Base-by-base conservation (phyloP, 768 basidiomycete species). In the Mycena crocata region DNA sequence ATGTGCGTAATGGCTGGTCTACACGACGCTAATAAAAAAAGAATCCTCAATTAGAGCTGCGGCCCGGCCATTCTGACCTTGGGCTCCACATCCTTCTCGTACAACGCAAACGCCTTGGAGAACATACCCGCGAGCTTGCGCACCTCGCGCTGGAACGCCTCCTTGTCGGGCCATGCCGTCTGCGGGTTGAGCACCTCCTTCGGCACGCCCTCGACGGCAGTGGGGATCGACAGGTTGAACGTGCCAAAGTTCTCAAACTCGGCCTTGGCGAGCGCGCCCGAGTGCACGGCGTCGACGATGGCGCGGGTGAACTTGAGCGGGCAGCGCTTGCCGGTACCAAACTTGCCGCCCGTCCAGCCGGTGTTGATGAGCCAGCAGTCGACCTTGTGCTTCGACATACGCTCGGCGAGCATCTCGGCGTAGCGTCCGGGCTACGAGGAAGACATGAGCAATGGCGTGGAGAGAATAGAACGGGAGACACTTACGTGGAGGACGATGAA, bases 351-450 rank as follows among this genome's bases (percentile, higher is more conserved):
- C 57, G 94, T 92, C 94, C 94, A 96, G 67, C 94, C 97, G 3
- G 97, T 99, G 91, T 99, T 99, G 89, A 99, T 93, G 76, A 99
- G 86, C 95, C 95, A 99, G 85, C 96, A 98, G 80, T 95, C 81
- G 72, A 96, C 95, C 60, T 93, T 87, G 83, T 93, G 85, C 80
- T 90, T 88, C 62, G 90, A 81, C 96, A 99, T 99, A 74, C 93
- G 90, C 71, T 94, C 91, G 0, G 97, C 95, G 71, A 99, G 86
- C 98, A 99, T 99, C 79, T 92, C 87, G 44, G 98, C 97, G 80
- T 99, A 99, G 68, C 96, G 92, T 37, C 93, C 89, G 48, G 96
- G 96, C 90, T 91, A 71, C n/a, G n/a, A 56, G 32, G 17, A 52
- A 45, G 54, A 37, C 49, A 31, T 61, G 35, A 52, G 54, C 34